Conservation (phyloP, 2,329 filamentous ascomycete genomes). For the Juglanconis oblonga region DNA sequence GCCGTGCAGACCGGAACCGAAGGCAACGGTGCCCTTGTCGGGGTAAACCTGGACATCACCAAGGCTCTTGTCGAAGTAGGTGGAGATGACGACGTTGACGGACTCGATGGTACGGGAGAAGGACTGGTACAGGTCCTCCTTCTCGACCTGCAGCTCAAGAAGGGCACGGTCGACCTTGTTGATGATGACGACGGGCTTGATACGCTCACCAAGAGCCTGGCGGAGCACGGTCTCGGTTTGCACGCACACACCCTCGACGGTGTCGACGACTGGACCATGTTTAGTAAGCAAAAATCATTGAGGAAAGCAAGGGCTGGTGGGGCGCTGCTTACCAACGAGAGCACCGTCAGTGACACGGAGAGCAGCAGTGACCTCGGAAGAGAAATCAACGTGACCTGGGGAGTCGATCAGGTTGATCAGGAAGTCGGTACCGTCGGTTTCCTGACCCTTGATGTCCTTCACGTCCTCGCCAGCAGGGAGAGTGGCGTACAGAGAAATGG, state of each 20-base stretch:
- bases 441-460: constrained; percentile 88
- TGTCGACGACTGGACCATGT: constrained; percentile 74
- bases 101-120: constrained; percentile 99
- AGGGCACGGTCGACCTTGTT: constrained; percentile 99
- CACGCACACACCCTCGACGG: constrained; percentile 99
- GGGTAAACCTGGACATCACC: constrained; percentile 99
- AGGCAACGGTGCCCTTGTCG: constrained; percentile 94
- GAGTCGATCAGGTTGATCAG: constrained; percentile 99
- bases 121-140: constrained; percentile 99
- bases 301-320: too few species aligned
- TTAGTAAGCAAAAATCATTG: background rate
- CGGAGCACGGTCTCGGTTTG: constrained; percentile 99
- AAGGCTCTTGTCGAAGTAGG: constrained; percentile 94
- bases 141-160: constrained; percentile 95
- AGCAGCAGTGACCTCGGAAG: constrained; percentile 97
- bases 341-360: constrained; percentile 99
- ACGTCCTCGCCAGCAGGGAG: constrained; percentile 80
- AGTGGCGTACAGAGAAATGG: constrained; percentile 94
- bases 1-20: constrained; percentile 99
- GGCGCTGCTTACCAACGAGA: constrained; percentile 61
- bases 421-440: constrained; percentile 92
- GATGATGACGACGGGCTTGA: constrained; percentile 99
- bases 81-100: constrained; percentile 99
- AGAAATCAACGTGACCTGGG: constrained; percentile 99
- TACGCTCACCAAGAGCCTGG: constrained; percentile 98